These are phyloP conservation scores for Rhynchosporium agropyri DNA, from an alignment of 2,329 filamentous ascomycete species.

Conservation along the genomic window DNA sequence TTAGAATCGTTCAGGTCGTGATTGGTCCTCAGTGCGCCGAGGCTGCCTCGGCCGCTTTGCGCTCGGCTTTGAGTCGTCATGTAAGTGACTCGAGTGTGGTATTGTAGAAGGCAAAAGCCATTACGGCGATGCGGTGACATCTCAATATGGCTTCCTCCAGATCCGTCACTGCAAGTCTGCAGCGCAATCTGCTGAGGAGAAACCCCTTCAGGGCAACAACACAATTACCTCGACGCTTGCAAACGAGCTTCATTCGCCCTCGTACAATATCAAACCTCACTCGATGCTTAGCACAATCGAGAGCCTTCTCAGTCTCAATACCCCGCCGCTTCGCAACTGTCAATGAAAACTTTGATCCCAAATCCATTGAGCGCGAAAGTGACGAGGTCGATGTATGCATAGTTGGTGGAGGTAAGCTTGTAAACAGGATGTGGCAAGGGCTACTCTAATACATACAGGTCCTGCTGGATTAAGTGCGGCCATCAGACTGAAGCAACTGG, in stretches of 20 bases:
- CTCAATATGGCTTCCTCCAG: slow-evolving; percentile 38
- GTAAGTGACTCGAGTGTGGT: background rate
- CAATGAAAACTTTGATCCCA: slow-evolving; percentile 66
- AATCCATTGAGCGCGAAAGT: slow-evolving; percentile 76
- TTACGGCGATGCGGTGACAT: slow-evolving; percentile 38
- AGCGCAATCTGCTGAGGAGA: slow-evolving; percentile 34
- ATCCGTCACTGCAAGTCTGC: slow-evolving; percentile 36
- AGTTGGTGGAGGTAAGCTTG: slow-evolving; percentile 73
- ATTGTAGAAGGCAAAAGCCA: slow-evolving; percentile 4
- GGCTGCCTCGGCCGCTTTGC: slow-evolving; percentile 14
- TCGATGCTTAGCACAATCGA: slow-evolving; percentile 37
- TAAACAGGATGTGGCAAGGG: slow-evolving; percentile 7
- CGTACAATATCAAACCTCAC: slow-evolving; percentile 23
- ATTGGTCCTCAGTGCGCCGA: slow-evolving; percentile 24
- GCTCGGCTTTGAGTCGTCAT: background rate
- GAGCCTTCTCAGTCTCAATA: slow-evolving; percentile 50
- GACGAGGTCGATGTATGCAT: slow-evolving; percentile 98
- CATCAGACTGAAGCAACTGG: slow-evolving; percentile 92
- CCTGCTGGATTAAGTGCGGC: slow-evolving; percentile 90
- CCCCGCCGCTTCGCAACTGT: slow-evolving; percentile 47
- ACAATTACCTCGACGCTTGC: slow-evolving; percentile 30
- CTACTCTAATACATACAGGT: slow-evolving; percentile 49
- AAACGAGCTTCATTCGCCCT: slow-evolving; percentile 31
- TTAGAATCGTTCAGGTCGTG: slow-evolving; percentile 22
- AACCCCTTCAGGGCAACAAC: slow-evolving; percentile 27